Base-by-base conservation (phyloP, 2,329 filamentous ascomycete genomes). In the Chaetothyriales sp. region DNA sequence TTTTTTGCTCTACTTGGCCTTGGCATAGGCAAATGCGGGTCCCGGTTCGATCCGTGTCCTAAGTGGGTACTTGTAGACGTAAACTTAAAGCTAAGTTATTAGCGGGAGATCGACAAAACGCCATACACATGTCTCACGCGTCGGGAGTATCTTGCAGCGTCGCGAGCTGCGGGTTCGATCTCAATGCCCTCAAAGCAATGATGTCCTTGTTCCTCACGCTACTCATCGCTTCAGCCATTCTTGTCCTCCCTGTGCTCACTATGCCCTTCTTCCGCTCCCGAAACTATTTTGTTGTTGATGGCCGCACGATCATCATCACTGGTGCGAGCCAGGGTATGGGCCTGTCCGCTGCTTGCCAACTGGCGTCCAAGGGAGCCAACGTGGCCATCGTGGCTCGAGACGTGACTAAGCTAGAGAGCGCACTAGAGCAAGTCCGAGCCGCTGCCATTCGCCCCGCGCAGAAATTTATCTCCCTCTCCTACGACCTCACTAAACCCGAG, bases 311-410 rank as follows among this genome's bases (percentile, higher is more conserved):
- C 49, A 74, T 97, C 51, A 74, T 98, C 49, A 98, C 92, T 0
- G 92, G 92, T 46, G 89, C 83, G 29, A 95, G 92, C 0, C 86
- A 95, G 64, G 92, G 92, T 53, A 87, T 95, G 84, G 92, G 92
- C 54, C 81, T 82, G 60, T 80, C 81, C 49, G 79, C 83, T 18
- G 89, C 83, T 4, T 76, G 80, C 49, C 76, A 89, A 59, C 79
- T 98, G 45, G 78, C 90, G 2, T 73, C 77, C 48, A 89, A 89
- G 67, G 92, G 92, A 46, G 90, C 92, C 54, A 87, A 89, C 67
- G 67, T 98, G 51, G 80, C 94, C 56, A 81, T 97, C 58, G 83
- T 95, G 48, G 83, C 90, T 13, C 85, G 92, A 51, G 86, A 83
- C 59, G 73, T 79, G 10, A 71, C 71, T 53, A 94, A 90, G 66